Base-by-base conservation (phyloP, 1,284 basidiomycete species). In the Pascua sp. region DNA sequence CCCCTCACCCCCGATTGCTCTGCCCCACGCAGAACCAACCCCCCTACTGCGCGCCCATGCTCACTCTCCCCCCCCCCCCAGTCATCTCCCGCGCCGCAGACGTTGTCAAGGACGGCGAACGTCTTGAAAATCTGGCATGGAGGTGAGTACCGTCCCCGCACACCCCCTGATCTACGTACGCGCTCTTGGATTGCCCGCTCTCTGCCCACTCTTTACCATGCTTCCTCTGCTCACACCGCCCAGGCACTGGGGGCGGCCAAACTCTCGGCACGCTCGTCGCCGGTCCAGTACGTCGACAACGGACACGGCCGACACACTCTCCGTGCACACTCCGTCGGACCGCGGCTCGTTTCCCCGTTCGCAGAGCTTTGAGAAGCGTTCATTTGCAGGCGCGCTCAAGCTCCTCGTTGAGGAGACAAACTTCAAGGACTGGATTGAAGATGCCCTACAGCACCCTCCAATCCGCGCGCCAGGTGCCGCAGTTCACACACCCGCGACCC, bases 341-440 rank as follows among this genome's bases (percentile, higher is more conserved):
- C 56, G 54, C 16, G 57, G 39, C 17, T 59, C 54, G 17, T 45
- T 52, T 47, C 47, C 36, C 17, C 57, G 49, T 15, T 49, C 38
- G n/a, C 61, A 56, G 8, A 68, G 66, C 32, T 53, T 57, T 42
- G 71, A 70, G 38, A 51, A 57, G 8, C 62, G 69, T 39, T 67
- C 69, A 4, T 76, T 76, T 50, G 69, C 71, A 16, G 67, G 65
- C 11, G 61, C 67, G 2, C 64, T 76, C 43, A 63, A 66, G 39
- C 64, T 76, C 16, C 57, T 76, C 8, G 61, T 73, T 13, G 71
- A 73, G 45, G 64, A 63, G 17, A 66, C 70, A 36, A 62, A 68
- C 24, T 74, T 76, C 58, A 72, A 68, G 54, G 72, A 76, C 51
- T 76, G 73, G 73, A 69, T 76, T n/a, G 64, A 62, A 45, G 72